Percentiles rank a stretch among this genome's conserved stretches.
Evolutionary conservation across 805 yeast genomes (phyloP).

Genomic region (Starmerella bombicola): DNA sequence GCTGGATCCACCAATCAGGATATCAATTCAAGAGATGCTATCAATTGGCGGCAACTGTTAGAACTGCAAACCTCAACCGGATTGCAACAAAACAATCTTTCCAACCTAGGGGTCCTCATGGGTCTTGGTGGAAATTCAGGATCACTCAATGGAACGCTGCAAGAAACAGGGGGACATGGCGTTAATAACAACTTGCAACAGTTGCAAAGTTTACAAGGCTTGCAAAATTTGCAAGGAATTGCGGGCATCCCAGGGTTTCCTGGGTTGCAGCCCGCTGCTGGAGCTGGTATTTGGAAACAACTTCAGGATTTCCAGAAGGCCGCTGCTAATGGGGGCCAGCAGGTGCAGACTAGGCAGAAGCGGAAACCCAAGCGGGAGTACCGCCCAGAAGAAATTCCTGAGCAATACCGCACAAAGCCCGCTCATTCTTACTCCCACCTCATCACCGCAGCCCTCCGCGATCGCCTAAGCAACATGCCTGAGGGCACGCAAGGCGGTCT

Average conservation of each 20-base stretch:
- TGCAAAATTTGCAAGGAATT: slow-evolving; percentile 7
- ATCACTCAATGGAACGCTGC: slow-evolving; percentile 1
- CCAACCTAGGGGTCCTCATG: not conserved
- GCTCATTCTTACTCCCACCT: slow-evolving; percentile 66
- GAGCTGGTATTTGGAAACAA: slow-evolving; percentile 14
- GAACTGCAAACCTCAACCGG: slow-evolving; percentile 5
- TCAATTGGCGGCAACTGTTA: slow-evolving; percentile 2
- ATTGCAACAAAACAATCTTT: not conserved
- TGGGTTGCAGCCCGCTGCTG: slow-evolving; percentile 16
- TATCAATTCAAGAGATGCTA: not conserved
- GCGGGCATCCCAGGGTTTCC: slow-evolving; percentile 12
- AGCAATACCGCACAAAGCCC: slow-evolving; percentile 75
- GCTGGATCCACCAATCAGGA: not conserved
- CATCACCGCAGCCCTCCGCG: slow-evolving; percentile 65
- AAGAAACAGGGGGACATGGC: slow-evolving; percentile 2
- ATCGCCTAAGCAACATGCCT: slow-evolving; percentile 37
- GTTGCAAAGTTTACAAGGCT: slow-evolving; percentile 13
- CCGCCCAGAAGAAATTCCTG: slow-evolving; percentile 75
- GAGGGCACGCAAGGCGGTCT: slow-evolving; percentile 44
- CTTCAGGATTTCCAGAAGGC: slow-evolving; percentile 7
- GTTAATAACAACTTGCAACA: slow-evolving; percentile 1
- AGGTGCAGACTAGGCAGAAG: slow-evolving; percentile 9
- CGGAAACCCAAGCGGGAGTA: slow-evolving; percentile 44
- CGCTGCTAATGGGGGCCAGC: not conserved
- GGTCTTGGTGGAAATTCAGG: slow-evolving; percentile 1